phyloP scores from a whole-genome alignment of 176 grass and related monocot species.

The Melocanna baccifera region DNA sequence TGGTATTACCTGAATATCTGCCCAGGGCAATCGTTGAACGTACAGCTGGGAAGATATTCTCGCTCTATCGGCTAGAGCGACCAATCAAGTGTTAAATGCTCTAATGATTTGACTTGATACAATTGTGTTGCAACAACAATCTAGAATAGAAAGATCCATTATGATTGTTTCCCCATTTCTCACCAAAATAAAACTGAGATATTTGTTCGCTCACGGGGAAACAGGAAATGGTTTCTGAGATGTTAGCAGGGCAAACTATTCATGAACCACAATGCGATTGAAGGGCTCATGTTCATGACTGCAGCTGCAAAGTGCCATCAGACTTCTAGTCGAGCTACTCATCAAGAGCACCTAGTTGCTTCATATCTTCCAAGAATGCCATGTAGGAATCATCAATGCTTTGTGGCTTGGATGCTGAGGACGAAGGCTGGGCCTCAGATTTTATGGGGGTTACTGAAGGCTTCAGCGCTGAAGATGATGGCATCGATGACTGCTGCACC shows the following conservation, averaged over 20 bases:
- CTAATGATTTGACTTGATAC: constrained; percentile 21
- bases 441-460: constrained; percentile 40
- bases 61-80: constrained; percentile 2
- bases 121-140: neutral
- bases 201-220: neutral
- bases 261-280: neutral
- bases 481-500: constrained; percentile 37
- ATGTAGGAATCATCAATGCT: constrained; percentile 95
- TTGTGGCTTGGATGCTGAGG: constrained; percentile 57
- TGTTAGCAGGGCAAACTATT: constrained; percentile 2
- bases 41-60: constrained; percentile 6
- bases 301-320: neutral
- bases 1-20: constrained; percentile 1
- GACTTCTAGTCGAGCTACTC: constrained; percentile 27
- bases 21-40: neutral
- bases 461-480: constrained; percentile 38
- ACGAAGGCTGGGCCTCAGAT: constrained; percentile 35
- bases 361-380: constrained; percentile 98
- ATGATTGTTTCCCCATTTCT: neutral
- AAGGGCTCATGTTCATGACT: neutral
- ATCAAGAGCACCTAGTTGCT: constrained; percentile 81
- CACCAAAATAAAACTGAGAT: neutral
- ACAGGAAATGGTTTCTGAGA: constrained; percentile 13
- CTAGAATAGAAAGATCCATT: neutral
- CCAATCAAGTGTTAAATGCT: neutral